These are phyloP conservation scores for Musa itinerans DNA, from an alignment of 176 grass and related monocot species.

Conservation along the genomic window DNA sequence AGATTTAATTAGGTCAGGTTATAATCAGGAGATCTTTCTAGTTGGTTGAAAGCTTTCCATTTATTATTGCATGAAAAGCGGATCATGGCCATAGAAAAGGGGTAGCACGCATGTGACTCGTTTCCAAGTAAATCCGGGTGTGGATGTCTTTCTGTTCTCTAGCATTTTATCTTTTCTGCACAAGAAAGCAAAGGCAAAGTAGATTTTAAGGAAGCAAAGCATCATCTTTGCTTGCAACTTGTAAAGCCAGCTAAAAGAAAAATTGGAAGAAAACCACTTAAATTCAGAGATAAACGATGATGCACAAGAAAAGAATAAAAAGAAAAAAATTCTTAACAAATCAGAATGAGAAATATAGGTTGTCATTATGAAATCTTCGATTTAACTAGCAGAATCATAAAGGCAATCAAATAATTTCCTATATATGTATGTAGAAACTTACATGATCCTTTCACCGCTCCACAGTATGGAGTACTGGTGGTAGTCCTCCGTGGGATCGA, in stretches of 20 bases:
- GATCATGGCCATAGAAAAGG: neutral
- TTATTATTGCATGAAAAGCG: neutral
- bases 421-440: conserved; percentile 14
- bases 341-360: neutral
- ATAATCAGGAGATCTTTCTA: neutral
- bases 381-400: neutral
- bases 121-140: neutral
- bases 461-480: conserved; percentile 76
- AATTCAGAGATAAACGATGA: neutral
- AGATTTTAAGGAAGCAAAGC: neutral
- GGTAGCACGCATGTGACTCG: neutral
- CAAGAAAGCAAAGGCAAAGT: neutral
- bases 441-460: conserved; percentile 55
- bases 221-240: neutral
- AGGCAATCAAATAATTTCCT: neutral
- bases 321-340: neutral
- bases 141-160: neutral
- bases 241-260: neutral
- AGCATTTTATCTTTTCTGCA: neutral
- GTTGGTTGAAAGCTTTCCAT: neutral
- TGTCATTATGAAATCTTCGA: neutral
- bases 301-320: neutral
- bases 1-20: no score
- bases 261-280: neutral
- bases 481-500: conserved; percentile 67